Conservation (phyloP, 1,139 yeast genomes). For the Suhomyces anneliseae region DNA sequence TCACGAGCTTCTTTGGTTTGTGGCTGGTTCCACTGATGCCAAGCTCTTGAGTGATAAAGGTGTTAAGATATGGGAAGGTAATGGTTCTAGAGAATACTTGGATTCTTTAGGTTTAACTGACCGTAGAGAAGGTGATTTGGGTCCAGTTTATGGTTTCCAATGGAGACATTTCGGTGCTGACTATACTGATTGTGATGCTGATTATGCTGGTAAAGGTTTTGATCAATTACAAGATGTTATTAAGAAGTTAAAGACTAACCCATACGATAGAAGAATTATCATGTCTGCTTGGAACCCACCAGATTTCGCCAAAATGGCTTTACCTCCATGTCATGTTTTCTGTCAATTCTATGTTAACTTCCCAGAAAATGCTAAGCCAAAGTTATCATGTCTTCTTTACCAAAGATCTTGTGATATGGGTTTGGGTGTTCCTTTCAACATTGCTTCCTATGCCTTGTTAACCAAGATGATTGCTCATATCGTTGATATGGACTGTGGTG, state of each 20-base stretch:
- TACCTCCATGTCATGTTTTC: conserved; percentile 97
- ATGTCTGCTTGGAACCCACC: conserved; percentile 99
- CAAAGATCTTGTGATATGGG: conserved; percentile 99
- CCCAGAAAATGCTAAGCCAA: conserved; percentile 58
- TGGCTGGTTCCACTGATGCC: conserved; percentile 88
- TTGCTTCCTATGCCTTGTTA: conserved; percentile 90
- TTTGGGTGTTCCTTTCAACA: conserved; percentile 95
- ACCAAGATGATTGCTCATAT: conserved; percentile 95
- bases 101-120: conserved; percentile 78
- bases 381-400: conserved; percentile 81
- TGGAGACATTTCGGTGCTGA: conserved; percentile 99
- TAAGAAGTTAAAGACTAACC: conserved; percentile 76
- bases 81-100: conserved; percentile 90
- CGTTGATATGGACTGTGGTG: conserved; percentile 92
- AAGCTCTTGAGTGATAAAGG: conserved; percentile 75
- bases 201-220: conserved; percentile 82
- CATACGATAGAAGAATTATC: conserved; percentile 91
- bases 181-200: conserved; percentile 80
- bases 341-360: conserved; percentile 91
- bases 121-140: conserved; percentile 90
- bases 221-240: conserved; percentile 87
- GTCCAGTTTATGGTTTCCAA: conserved; percentile 98
- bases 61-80: conserved; percentile 97
- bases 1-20: conserved; percentile 90
- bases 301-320: conserved; percentile 88